A percentile compares a stretch with the other conserved stretches of the same genome.
phyloP scores from a whole-genome alignment of 148 eudicot species.

The Rhododendron ovatum region DNA sequence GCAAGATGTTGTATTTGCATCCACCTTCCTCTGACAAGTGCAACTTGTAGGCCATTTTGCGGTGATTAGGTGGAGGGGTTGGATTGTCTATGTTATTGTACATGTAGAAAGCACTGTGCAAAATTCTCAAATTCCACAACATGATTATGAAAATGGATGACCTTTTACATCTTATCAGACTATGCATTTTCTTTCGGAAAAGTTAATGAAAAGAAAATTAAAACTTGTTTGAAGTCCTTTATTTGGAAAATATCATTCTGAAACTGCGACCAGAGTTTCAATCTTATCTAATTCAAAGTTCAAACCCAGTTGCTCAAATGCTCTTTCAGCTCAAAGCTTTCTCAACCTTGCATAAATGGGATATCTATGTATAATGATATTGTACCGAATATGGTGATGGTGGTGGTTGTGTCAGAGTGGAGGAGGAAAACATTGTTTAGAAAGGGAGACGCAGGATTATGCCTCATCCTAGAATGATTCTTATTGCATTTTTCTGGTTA shows the following conservation, averaged over 20 bases:
- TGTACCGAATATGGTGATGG: not conserved
- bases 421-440: not conserved
- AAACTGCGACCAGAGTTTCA: not conserved
- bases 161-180: not conserved
- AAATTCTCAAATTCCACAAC: not conserved
- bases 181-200: not conserved
- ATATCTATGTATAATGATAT: not conserved
- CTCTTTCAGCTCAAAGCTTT: not conserved
- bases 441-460: not conserved
- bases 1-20: not conserved
- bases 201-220: not conserved
- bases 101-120: not conserved
- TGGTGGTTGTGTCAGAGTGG: not conserved
- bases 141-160: not conserved
- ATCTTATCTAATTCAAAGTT: not conserved
- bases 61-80: not conserved
- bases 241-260: not conserved
- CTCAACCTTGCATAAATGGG: not conserved
- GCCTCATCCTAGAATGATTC: too few species aligned
- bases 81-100: not conserved
- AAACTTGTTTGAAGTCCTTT: not conserved
- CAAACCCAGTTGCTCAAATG: not conserved
- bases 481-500: too few species aligned
- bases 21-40: not conserved
- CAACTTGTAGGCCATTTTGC: not conserved